A percentile compares a stretch with the other conserved stretches of the same genome.
phyloP scores from a whole-genome alignment of 192 early-diverging fungal genomes.

The Martensiomyces pterosporus region DNA sequence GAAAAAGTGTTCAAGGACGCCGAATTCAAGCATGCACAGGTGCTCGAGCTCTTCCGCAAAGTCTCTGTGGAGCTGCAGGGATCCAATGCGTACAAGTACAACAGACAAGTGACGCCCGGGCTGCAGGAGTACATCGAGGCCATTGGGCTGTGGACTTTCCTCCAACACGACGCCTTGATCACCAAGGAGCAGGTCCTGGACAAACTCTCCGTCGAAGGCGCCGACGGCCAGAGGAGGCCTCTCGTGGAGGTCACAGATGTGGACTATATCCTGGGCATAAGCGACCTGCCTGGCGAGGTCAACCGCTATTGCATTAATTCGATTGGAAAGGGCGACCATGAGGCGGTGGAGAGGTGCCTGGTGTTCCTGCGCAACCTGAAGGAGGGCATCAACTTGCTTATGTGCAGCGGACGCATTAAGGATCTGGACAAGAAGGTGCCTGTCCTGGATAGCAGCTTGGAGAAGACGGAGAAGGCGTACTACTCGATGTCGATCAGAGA shows the following conservation, averaged over 20 bases:
- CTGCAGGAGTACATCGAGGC: slow-evolving; percentile 53
- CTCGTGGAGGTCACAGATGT: slow-evolving; percentile 26
- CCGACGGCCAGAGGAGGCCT: not conserved
- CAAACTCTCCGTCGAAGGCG: slow-evolving; percentile 4
- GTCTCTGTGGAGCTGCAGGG: slow-evolving; percentile 36
- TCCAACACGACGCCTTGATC: slow-evolving; percentile 25
- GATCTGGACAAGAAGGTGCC: slow-evolving; percentile 37
- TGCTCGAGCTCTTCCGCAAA: slow-evolving; percentile 29
- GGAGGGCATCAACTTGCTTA: slow-evolving; percentile 31
- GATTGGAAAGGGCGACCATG: slow-evolving; percentile 45
- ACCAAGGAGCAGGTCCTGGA: slow-evolving; percentile 35
- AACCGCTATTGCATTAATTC: slow-evolving; percentile 58
- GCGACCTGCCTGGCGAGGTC: slow-evolving; percentile 58
- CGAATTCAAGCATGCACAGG: slow-evolving; percentile 22
- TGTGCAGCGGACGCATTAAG: slow-evolving; percentile 8
- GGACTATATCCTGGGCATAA: slow-evolving; percentile 55
- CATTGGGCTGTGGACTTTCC: slow-evolving; percentile 41
- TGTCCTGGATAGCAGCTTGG: slow-evolving; percentile 43
- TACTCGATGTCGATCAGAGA: slow-evolving; percentile 45
- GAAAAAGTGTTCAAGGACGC: slow-evolving; percentile 36
- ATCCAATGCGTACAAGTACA: slow-evolving; percentile 40
- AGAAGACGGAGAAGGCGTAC: slow-evolving; percentile 40
- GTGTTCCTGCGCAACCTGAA: slow-evolving; percentile 43
- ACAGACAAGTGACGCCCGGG: slow-evolving; percentile 28
- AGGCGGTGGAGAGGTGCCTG: slow-evolving; percentile 38